Conservation (phyloP, 2,329 filamentous ascomycete genomes). For the Rhinocladiella mackenziei region DNA sequence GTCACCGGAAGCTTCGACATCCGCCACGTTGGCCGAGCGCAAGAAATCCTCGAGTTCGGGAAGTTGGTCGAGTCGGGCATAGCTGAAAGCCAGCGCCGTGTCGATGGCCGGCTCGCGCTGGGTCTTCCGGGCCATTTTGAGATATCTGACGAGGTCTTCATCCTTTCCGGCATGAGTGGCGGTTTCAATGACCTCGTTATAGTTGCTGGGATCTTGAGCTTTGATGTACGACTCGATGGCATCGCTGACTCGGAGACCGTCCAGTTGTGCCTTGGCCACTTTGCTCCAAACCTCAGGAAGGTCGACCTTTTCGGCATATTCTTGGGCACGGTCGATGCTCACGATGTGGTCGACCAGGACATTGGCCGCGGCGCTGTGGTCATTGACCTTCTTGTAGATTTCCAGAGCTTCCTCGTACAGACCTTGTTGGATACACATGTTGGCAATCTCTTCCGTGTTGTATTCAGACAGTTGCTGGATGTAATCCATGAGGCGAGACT, state of each 20-base stretch:
- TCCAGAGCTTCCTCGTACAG: constrained; percentile 96
- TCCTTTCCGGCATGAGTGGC: constrained; percentile 95
- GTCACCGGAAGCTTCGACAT: constrained; percentile 94
- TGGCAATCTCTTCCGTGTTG: constrained; percentile 85
- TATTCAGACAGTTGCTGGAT: constrained; percentile 88
- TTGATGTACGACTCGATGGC: constrained; percentile 97
- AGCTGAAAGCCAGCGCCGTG: constrained; percentile 89
- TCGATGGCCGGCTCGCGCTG: constrained; percentile 90
- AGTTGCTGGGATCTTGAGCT: constrained; percentile 87
- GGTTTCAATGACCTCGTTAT: constrained; percentile 92
- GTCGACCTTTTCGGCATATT: constrained; percentile 92
- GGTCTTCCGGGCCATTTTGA: constrained; percentile 96
- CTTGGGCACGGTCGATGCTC: constrained; percentile 94
- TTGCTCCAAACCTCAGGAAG: constrained; percentile 95
- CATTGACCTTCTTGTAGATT: constrained; percentile 96
- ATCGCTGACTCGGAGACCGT: constrained; percentile 87
- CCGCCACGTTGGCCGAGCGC: constrained; percentile 85
- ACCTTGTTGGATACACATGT: constrained; percentile 89
- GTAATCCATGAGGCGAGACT: constrained; percentile 91
- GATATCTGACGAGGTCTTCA: constrained; percentile 91
- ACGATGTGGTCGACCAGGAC: constrained; percentile 95
- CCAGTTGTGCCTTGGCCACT: constrained; percentile 95
- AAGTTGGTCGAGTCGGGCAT: constrained; percentile 85
- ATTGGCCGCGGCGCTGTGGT: constrained; percentile 79
- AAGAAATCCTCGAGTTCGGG: constrained; percentile 95